A percentile compares a stretch with the other conserved stretches of the same genome.
Conservation (phyloP, 495 filamentous ascomycete genomes). For the Articulospora tetracladia region DNA sequence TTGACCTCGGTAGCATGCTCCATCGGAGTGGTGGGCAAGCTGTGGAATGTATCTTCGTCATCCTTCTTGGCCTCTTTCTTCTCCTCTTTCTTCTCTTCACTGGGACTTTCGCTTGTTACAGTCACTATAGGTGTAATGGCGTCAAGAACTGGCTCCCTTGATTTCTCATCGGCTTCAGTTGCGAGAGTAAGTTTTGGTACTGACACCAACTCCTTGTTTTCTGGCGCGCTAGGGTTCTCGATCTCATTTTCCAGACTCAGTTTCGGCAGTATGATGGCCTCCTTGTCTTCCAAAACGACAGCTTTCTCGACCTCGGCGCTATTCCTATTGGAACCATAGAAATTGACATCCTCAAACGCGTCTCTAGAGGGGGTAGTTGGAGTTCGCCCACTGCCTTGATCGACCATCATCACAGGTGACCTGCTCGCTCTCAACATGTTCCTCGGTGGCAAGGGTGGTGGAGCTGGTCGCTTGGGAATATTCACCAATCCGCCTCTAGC, state of each 20-base stretch:
- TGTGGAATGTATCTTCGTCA: conserved; percentile 2
- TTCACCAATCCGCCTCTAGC: conserved; percentile 61
- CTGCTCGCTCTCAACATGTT: conserved; percentile 11
- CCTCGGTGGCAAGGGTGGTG: conserved; percentile 39
- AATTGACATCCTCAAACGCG: conserved; percentile 21
- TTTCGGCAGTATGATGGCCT: neutral
- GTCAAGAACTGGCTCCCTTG: no score
- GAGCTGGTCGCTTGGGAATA: conserved; percentile 66
- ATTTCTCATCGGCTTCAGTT: no score
- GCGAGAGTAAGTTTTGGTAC: neutral
- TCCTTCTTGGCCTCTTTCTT: neutral
- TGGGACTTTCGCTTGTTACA: neutral
- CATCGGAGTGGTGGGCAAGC: neutral
- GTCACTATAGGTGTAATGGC: neutral
- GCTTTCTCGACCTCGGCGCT: neutral
- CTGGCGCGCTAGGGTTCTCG: no score
- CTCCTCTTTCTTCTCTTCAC: neutral
- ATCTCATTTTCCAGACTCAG: neutral
- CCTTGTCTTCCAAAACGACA: neutral
- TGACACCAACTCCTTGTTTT: neutral
- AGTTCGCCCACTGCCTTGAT: conserved; percentile 14
- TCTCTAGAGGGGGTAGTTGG: conserved; percentile 8
- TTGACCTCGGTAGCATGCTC: neutral
- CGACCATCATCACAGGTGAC: conserved; percentile 13
- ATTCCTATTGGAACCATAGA: conserved; percentile 2